Base-by-base conservation (phyloP, 139 green algal species). In the Chlorella sp. region DNA sequence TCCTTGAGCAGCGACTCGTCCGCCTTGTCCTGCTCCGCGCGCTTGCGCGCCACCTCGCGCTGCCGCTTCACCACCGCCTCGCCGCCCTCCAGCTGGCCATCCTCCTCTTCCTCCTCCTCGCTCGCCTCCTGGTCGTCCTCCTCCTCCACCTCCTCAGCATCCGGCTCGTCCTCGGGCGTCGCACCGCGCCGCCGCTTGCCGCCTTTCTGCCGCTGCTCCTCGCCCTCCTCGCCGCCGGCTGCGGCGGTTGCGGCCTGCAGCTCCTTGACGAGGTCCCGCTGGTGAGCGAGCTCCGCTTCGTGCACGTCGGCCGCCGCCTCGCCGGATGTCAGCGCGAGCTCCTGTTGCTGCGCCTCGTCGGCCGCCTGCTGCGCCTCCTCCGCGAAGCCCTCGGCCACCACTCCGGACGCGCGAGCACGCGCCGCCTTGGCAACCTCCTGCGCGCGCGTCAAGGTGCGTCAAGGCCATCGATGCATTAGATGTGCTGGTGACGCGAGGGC, bases 1-100 rank as follows among this genome's bases (percentile, higher is more conserved):
- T 90, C 86, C 49, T 88, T 88, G 84, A 97, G 90, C 2, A 71
- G 79, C 35, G 80, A 76, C 27, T 94, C 86, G 26, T 84, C 85
- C 3, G 79, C 83, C 17, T 81, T 20, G 20, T 74, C 42, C 64
- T 71, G 31, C 14, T 2, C 35, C 27, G 35, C 64, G 27, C 20
- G 32, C 2, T 35, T 26, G 6, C 42, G 20, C 33, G 49, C 59
- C 42, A 63, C 26, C n/a, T 35, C 36, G 24, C 27, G 42, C n/a
- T 31, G 10, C 49, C 23, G 55, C 66, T 67, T 66, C 60, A 36
- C 27, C 31, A 51, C 63, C 22, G 61, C 49, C 6, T 59, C 51
- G 6, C 61, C 35, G 1, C 31, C 71, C 20, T 69, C 77, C 27
- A 69, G 64, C 10, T 69, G 50, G 63, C 71, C 71, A 66, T 85